Base-by-base conservation (phyloP, 2,329 filamentous ascomycete genomes). In the Alternaria dauci region DNA sequence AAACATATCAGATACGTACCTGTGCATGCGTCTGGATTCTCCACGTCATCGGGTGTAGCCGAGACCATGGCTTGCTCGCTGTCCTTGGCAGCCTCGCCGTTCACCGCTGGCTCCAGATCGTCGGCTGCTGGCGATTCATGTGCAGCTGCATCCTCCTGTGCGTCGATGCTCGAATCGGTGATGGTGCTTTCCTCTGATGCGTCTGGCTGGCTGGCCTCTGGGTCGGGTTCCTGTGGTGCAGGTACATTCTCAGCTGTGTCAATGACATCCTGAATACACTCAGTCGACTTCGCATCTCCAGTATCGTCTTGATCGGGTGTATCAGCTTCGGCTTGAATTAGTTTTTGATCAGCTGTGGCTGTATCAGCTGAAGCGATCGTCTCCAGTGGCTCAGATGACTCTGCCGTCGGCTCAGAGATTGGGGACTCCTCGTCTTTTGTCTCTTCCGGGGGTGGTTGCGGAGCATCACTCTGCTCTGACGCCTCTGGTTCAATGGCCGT, bases 1-100 rank as follows among this genome's bases (percentile, higher is more conserved):
- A 38, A 52, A 48, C 34, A 32, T 36, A 34, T 34, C 26, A 39
- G 26, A n/a, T 56, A 71, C 70, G 48, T 73, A 73, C 69, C 70
- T 66, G 57, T 39, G 52, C 43, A 14, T 61, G 44, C 47, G 46
- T 52, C 50, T 55, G 3, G 7, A 23, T 32, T 30, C 23, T 62
- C 65, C 26, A 47, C 34, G 42, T 51, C 52, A 50, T 63, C 58
- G 12, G 42, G 30, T 32, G 36, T 36, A 46, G 43, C 55, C 47
- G 62, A 52, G 44, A 62, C 25, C 32, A 59, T 23, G 12, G 25
- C 18, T 25, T 42, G 41, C 36, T 58, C 47, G 58, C 52, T 41
- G 59, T 30, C 55, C 42, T 62, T 38, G 44, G 39, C 36, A 43
- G 25, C 38, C 36, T 52, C 50, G 39, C 16, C n/a, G 20, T 51